These are phyloP conservation scores for Claviceps cyperi DNA, from an alignment of 2,329 filamentous ascomycete species.

Conservation along the genomic window DNA sequence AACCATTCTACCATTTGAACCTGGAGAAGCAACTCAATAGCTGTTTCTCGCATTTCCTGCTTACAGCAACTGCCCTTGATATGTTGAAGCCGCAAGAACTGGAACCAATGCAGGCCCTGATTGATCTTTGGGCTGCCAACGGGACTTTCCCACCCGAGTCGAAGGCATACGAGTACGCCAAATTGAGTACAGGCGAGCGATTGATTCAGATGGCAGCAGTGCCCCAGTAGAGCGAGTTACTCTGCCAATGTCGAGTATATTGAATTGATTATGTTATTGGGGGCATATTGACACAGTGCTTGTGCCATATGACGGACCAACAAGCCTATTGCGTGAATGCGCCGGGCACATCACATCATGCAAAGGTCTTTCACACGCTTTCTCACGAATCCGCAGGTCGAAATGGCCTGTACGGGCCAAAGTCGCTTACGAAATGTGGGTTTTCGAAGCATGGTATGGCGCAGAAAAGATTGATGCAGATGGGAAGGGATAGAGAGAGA, in stretches of 20 bases:
- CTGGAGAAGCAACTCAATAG: constrained; percentile 72
- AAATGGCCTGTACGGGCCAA: constrained; percentile 3
- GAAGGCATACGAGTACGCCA: constrained; percentile 51
- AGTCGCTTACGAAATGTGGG: constrained; percentile 1
- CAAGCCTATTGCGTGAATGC: constrained; percentile 2
- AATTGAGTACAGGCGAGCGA: constrained; percentile 43
- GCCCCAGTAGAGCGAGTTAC: constrained; percentile 11
- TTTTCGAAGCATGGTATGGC: constrained; percentile 2
- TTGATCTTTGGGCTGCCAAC: constrained; percentile 82
- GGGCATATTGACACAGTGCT: not conserved
- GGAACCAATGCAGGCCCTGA: constrained; percentile 88
- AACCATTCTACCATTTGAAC: constrained; percentile 73
- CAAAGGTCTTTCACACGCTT: not conserved
- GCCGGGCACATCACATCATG: constrained; percentile 1
- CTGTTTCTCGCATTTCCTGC: constrained; percentile 74
- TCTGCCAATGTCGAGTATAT: not conserved
- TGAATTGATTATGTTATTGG: not conserved
- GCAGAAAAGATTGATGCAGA: not conserved
- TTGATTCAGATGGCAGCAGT: constrained; percentile 35
- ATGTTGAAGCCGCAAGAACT: constrained; percentile 81
- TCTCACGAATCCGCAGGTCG: not conserved
- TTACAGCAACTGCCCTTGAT: constrained; percentile 65
- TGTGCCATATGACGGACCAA: not conserved
- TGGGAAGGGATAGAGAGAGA: not conserved
- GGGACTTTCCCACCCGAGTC: constrained; percentile 71